Base-by-base conservation (phyloP, 2,329 filamentous ascomycete species). In the Calonectria multiphialidica region DNA sequence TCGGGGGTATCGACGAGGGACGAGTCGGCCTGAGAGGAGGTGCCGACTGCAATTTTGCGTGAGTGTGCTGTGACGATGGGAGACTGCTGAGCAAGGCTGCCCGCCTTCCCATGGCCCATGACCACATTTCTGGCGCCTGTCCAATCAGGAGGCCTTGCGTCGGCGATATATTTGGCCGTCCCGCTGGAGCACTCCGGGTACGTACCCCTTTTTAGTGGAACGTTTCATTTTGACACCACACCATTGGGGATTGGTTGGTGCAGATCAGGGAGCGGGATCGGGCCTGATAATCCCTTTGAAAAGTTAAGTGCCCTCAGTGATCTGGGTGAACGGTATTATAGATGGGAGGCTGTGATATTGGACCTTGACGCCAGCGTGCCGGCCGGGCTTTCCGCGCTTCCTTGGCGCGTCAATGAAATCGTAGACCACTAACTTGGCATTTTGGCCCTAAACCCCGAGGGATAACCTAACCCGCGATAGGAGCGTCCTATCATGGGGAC, bases 51-150 rank as follows among this genome's bases (percentile, higher is more conserved):
- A 77, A 80, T 76, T 79, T 80, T 79, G 71, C 67, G 68, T 62
- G 72, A 66, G 53, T 72, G 76, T 74, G 72, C 76, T 75, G 77
- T 72, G 65, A 74, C 75, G 72, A 72, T 74, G 75, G 75, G 74
- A 47, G 75, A 77, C 75, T 74, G 74, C 77, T 75, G 72, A 80
- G 74, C 77, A 76, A 80, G 79, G 77, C 79, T 80, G 79, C 79
- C 79, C 79, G 77, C 79, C 79, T 77, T 79, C 73, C 75, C 72
- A 71, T 75, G 72, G 74, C 77, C 76, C 79, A 81, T 80, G 78
- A 81, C 77, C 74, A 80, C 79, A 80, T 79, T 77, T 78, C 72
- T 73, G 69, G 28, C 61, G 49, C 47, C 69, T 33, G 74, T 57
- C 74, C 75, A 79, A 74, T 75, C 74, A 76, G 37, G 66, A 66